Base-by-base conservation (phyloP, 2,329 filamentous ascomycete species). In the Cercospora berteroae region DNA sequence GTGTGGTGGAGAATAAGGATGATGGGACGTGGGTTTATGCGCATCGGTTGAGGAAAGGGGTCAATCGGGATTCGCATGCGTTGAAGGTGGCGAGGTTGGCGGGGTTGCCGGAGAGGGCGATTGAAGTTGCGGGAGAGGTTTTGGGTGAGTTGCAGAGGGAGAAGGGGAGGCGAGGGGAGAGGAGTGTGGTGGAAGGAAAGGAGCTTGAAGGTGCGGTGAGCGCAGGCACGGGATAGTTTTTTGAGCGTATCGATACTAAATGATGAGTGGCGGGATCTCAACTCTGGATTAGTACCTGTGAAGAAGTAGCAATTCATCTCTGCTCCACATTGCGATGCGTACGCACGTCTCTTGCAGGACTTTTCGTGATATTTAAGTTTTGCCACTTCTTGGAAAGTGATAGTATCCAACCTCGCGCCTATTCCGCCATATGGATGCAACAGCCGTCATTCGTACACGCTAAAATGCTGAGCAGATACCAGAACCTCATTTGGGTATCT, bases 81-180 rank as follows among this genome's bases (percentile, higher is more conserved):
- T 82, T 99, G 67, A 98, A 97, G 77, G 95, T 99, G n/a, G 95
- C 95, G 2, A 86, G 86, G 70, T 81, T 98, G 72, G 96, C 95
- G 5, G 94, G 83, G 1, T 75, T 97, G 73, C 94, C 94, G 0
- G 87, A 89, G 67, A 82, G 84, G 55, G 92, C 90, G 3, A 87
- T 97, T 64, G 80, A 82, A 23, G 82, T 92, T 70, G 94, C 94
- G 5, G 82, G 79, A 61, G 78, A 82, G 42, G 84, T 92, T 8
- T 80, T 93, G 27, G 55, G 60, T 65, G 60, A 68, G 39, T 62
- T 71, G 55, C 65, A 16, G n/a, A 36, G 55, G 55, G 55, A 33
- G 55, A 55, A 55, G 9, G 0, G 13, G 12, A 5, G 25, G n/a
- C 8, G 10, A 65, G 27, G 9, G 4, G 31, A 20, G 18, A 9